phyloP scores from a whole-genome alignment of 2,329 filamentous ascomycete species.

The Pseudogymnoascus sp. region DNA sequence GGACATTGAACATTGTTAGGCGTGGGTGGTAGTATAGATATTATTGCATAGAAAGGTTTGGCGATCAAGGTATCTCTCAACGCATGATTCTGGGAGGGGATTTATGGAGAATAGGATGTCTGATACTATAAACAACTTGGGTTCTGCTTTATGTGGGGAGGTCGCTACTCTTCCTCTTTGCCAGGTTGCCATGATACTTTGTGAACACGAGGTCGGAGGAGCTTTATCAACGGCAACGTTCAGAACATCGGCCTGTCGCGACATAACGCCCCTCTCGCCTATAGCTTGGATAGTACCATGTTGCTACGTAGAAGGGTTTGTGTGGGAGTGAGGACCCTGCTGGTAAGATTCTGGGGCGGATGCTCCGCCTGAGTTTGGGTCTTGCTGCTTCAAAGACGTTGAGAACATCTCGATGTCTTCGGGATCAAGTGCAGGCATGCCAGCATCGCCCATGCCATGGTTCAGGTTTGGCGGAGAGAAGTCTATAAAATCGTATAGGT shows the following conservation, averaged over 20 bases:
- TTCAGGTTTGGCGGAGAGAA: not conserved
- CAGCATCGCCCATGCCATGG: not conserved
- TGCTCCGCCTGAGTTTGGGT: not conserved
- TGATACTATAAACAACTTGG: not conserved
- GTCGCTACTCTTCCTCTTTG: not conserved
- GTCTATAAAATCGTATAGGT: not conserved
- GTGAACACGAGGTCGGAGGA: not conserved
- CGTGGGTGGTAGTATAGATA: not conserved
- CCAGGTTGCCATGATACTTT: not conserved
- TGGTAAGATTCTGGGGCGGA: not conserved
- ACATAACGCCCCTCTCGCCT: not conserved
- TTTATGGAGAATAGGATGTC: not conserved
- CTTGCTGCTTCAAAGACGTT: not conserved
- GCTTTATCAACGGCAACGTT: not conserved
- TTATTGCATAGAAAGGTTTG: constrained; percentile 2
- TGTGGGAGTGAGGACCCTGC: not conserved
- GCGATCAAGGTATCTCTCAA: not conserved
- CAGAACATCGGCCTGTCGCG: no score
- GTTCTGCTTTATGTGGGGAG: not conserved
- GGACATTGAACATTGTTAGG: not conserved
- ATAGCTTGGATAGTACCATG: not conserved
- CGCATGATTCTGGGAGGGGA: not conserved
- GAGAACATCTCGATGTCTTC: not conserved
- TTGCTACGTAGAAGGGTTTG: no score
- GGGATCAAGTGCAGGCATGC: not conserved